Base-by-base conservation (phyloP, 805 yeast genomes). In the Wickerhamomyces rabaulensis region DNA sequence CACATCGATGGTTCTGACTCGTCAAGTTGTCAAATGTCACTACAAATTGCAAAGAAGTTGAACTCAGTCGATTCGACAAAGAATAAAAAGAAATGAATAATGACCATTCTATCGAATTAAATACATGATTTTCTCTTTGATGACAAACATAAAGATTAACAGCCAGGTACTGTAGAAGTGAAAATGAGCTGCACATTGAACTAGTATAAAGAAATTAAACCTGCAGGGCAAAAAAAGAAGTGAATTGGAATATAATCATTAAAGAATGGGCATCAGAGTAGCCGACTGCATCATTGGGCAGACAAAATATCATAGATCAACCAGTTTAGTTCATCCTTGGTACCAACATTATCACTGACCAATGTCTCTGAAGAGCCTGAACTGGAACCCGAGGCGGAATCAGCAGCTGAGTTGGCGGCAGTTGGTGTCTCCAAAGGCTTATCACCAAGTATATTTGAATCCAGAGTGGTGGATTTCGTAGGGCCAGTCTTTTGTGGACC, bases 291-390 rank as follows among this genome's bases (percentile, higher is more conserved):
- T 47, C 44, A 55, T 42, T 52, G 52, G 17, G 51, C 46, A 42
- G 39, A 49, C 44, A 53, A 56, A 44, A 85, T 73, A 54, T 84
- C 91, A 63, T 80, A 82, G 33, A 86, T 72, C 44, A 85, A 67
- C 87, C 88, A 80, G 53, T 80, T 78, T 51, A 86, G 66, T 58
- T 86, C 95, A 46, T 83, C 85, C 31, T 79, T 75, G 0, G 82
- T 71, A 6, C 87, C 87, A 40, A 74, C 65, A 54, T 78, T 76
- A 33, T 45, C 36, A 7, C 50, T 46, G 4, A 48, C 47, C 13
- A 20, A 12, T 3, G 12, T 25, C 23, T 19, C 25, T 8, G 27
- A 20, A 20, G 19, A n/a, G 9, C 7, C 20, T 33, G n/a, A 21
- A 23, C 8, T 38, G 16, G 23, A 22, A 6, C 13, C 27, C 6